Conservation (phyloP, 495 filamentous ascomycete species). For the Penicillium mononematosum region DNA sequence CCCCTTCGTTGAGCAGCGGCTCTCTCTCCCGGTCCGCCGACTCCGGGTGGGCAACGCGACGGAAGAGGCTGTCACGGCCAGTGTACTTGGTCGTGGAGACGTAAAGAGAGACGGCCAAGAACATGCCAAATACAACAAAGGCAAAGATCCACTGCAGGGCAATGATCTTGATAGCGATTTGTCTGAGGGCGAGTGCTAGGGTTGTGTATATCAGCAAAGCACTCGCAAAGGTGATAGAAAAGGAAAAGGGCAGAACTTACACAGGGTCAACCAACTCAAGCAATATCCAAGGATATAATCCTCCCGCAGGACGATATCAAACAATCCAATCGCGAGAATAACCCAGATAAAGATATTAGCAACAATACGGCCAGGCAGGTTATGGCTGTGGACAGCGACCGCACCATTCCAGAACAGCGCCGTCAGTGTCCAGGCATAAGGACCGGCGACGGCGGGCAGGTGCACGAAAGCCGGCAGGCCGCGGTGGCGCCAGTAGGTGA, state of each 20-base stretch:
- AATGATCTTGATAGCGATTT: slow-evolving; percentile 67
- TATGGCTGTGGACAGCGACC: slow-evolving; percentile 62
- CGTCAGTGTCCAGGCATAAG: slow-evolving; percentile 79
- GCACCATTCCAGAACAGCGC: slow-evolving; percentile 87
- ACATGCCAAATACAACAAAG: slow-evolving; percentile 73
- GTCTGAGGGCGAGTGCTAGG: slow-evolving; percentile 68
- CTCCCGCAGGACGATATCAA: slow-evolving; percentile 67
- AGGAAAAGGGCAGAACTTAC: slow-evolving; percentile 38
- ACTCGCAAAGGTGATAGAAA: not conserved
- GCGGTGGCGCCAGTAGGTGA: slow-evolving; percentile 76
- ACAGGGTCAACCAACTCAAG: slow-evolving; percentile 68
- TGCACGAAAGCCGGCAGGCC: slow-evolving; percentile 69
- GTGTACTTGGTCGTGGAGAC: slow-evolving; percentile 64
- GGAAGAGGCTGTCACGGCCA: slow-evolving; percentile 50
- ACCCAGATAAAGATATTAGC: slow-evolving; percentile 87
- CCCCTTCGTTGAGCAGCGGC: slow-evolving; percentile 41
- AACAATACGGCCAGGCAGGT: slow-evolving; percentile 65
- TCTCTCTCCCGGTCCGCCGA: slow-evolving; percentile 40
- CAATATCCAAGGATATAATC: slow-evolving; percentile 83
- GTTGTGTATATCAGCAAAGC: slow-evolving; percentile 2
- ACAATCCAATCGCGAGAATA: slow-evolving; percentile 67
- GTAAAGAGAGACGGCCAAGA: slow-evolving; percentile 62
- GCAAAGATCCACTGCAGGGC: slow-evolving; percentile 91
- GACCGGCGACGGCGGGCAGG: slow-evolving; percentile 67
- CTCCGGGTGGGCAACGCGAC: slow-evolving; percentile 36